Conservation (phyloP, 306 rosid species). For the Parietaria judaica region DNA sequence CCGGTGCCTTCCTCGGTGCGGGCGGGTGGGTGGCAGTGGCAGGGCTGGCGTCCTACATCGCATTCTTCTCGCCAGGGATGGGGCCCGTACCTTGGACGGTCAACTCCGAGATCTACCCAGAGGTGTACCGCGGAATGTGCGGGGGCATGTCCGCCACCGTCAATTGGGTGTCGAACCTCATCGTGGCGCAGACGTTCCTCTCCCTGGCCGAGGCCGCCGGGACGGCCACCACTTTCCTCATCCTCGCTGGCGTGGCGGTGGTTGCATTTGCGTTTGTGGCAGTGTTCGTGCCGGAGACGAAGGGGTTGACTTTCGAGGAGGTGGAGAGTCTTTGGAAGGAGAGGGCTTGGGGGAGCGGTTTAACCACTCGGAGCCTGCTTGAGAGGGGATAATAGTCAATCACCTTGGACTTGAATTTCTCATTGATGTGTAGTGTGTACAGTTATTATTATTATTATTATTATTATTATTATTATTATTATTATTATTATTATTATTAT, state of each 20-base stretch:
- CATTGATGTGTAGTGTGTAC: no score
- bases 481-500: no score
- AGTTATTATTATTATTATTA: no score
- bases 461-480: no score
- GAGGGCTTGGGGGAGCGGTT: constrained; percentile 58
- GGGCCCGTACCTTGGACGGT: constrained; percentile 94
- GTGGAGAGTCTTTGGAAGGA: constrained; percentile 80
- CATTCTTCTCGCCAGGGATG: constrained; percentile 85
- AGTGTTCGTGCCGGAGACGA: constrained; percentile 63
- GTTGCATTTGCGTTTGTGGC: constrained; percentile 56
- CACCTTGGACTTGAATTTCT: neutral
- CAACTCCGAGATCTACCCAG: constrained; percentile 88
- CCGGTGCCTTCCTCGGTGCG: constrained; percentile 39
- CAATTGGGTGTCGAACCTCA: constrained; percentile 79
- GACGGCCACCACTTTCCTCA: constrained; percentile 68
- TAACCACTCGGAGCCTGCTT: constrained; percentile 43
- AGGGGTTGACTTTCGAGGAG: constrained; percentile 88
- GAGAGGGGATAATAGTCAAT: constrained; percentile 19
- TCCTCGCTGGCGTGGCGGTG: constrained; percentile 55
- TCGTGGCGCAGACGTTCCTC: constrained; percentile 67
- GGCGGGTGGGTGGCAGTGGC: constrained; percentile 65
- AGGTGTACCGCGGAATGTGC: constrained; percentile 68
- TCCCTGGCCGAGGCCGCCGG: constrained; percentile 59
- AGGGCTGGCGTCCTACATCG: constrained; percentile 67
- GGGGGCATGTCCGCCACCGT: constrained; percentile 97